Conservation (phyloP, 306 rosid species). For the Ziziphus jujuba region DNA sequence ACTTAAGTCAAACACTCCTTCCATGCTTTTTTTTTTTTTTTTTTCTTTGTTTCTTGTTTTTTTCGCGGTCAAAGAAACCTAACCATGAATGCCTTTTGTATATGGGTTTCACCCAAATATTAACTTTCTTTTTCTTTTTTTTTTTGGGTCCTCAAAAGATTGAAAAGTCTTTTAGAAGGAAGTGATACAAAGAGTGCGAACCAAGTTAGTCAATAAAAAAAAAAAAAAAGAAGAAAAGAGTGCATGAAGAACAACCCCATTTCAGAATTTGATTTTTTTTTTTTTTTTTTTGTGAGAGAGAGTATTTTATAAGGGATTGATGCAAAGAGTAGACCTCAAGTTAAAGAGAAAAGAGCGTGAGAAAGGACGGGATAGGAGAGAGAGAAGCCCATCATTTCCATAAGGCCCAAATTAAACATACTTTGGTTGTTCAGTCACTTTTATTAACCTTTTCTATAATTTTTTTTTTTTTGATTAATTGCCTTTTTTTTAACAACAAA, state of each 20-base stretch:
- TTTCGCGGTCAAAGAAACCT: conserved; percentile 41
- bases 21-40: no score
- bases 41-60: no score
- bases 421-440: conserved; percentile 69
- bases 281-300: conserved; percentile 18
- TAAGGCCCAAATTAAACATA: conserved; percentile 50
- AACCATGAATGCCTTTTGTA: conserved; percentile 28
- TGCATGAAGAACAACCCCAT: conserved; percentile 17
- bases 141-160: no score
- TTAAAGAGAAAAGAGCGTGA: conserved; percentile 17
- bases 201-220: conserved; percentile 45
- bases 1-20: no score
- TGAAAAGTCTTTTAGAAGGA: conserved; percentile 50
- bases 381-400: conserved; percentile 55
- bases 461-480: conserved; percentile 1
- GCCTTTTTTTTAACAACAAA: neutral
- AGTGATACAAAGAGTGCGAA: conserved; percentile 66
- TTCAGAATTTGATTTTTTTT: conserved; percentile 27
- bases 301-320: conserved; percentile 75
- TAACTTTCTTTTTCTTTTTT: conserved; percentile 6
- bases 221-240: neutral
- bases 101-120: conserved; percentile 23
- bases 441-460: conserved; percentile 40
- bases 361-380: no score
- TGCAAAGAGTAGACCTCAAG: conserved; percentile 67